Evolutionary conservation across 371 early-diverging fungal genomes (phyloP).

Genomic region (Neoconidiobolus thromboides): DNA sequence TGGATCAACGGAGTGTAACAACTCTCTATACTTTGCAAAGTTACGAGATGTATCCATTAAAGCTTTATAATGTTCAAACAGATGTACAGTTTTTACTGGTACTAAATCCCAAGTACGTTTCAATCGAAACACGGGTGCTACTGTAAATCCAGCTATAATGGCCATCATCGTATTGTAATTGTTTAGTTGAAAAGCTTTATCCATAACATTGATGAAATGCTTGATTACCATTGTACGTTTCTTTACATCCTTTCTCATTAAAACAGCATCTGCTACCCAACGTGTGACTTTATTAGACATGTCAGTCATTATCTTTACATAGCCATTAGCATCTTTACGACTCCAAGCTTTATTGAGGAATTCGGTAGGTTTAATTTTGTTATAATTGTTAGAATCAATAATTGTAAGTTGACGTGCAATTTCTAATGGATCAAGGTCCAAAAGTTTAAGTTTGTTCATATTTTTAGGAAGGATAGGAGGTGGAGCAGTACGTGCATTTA

Average conservation of each 20-base stretch:
- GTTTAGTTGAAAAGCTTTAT: slow-evolving; percentile 53
- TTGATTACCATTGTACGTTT: slow-evolving; percentile 51
- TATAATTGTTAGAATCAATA: slow-evolving; percentile 59
- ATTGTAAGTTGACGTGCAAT: slow-evolving; percentile 84
- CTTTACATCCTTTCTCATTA: slow-evolving; percentile 58
- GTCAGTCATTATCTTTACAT: slow-evolving; percentile 55
- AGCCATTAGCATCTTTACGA: slow-evolving; percentile 33
- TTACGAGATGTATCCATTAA: slow-evolving; percentile 67
- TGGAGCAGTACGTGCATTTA: slow-evolving; percentile 33
- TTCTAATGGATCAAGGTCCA: slow-evolving; percentile 81
- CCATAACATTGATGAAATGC: slow-evolving; percentile 68
- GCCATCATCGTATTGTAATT: slow-evolving; percentile 88
- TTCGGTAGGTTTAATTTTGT: slow-evolving; percentile 65
- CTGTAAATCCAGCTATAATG: slow-evolving; percentile 72
- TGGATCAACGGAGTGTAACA: slow-evolving; percentile 60
- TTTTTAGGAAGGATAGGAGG: slow-evolving; percentile 47
- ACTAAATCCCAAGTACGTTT: slow-evolving; percentile 66
- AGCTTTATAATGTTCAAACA: slow-evolving; percentile 28
- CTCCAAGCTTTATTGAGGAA: slow-evolving; percentile 82
- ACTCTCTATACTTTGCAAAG: slow-evolving; percentile 63
- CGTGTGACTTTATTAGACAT: slow-evolving; percentile 51
- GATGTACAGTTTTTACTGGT: slow-evolving; percentile 20
- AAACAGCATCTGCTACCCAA: slow-evolving; percentile 72
- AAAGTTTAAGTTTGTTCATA: slow-evolving; percentile 36
- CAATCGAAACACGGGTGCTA: slow-evolving; percentile 72